Evolutionary conservation across 306 rosid genomes (phyloP).

Genomic region (Corylus heterophylla): DNA sequence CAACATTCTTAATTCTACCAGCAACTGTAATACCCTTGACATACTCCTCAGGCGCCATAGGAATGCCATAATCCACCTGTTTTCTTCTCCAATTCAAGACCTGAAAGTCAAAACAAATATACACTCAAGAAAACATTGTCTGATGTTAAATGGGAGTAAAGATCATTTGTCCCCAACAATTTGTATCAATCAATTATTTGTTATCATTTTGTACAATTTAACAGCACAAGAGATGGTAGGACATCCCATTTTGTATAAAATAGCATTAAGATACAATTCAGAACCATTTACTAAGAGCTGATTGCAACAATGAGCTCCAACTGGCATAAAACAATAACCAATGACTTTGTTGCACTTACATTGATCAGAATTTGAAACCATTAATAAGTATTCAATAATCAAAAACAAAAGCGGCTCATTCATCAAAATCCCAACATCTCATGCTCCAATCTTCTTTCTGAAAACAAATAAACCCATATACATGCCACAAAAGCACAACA

Average conservation of each 20-base stretch:
- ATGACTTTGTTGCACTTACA: background rate
- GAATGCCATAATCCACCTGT: slow-evolving; percentile 20
- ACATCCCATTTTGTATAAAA: background rate
- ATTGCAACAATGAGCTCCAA: background rate
- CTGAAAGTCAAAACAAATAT: slow-evolving; percentile 33
- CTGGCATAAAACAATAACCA: background rate
- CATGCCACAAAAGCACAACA: background rate
- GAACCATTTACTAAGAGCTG: background rate
- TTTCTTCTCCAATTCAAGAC: slow-evolving; percentile 71
- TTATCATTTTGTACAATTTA: background rate
- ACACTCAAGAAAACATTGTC: background rate
- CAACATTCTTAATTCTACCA: slow-evolving; percentile 54
- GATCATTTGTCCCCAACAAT: background rate
- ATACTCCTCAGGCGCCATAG: slow-evolving; percentile 52
- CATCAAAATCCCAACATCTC: slow-evolving; percentile 7
- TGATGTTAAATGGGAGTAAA: background rate
- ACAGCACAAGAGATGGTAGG: background rate
- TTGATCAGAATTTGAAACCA: background rate
- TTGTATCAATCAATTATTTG: background rate
- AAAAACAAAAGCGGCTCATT: background rate
- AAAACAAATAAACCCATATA: slow-evolving; percentile 10
- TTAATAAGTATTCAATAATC: background rate
- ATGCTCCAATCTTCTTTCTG: background rate
- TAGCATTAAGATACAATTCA: too few species aligned
- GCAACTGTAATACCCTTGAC: slow-evolving; percentile 63